Percentiles rank a stretch among this genome's conserved stretches.
These are phyloP conservation scores for Apiospora kogelbergensis DNA, from an alignment of 2,329 filamentous ascomycete genomes.

Conservation along the genomic window DNA sequence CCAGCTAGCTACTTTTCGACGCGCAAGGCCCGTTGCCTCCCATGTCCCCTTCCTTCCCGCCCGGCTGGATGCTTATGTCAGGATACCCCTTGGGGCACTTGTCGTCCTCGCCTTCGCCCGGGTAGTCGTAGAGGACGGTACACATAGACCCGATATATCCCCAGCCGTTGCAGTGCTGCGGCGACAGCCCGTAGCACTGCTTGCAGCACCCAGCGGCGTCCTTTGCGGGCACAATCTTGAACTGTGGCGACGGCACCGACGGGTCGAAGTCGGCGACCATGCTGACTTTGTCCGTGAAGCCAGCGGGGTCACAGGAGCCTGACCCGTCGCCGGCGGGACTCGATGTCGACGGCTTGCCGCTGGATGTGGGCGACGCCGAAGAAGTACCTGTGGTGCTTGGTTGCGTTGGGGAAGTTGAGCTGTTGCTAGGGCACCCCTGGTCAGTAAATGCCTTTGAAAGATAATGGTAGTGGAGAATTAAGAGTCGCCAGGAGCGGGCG, in stretches of 20 bases:
- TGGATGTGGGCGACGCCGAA: neutral
- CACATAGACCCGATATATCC: neutral
- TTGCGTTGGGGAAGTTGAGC: neutral
- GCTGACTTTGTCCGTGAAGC: neutral
- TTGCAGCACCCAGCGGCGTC: neutral
- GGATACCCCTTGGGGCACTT: slow-evolving; percentile 8
- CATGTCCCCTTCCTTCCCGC: neutral
- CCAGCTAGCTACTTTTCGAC: neutral
- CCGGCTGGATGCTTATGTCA: neutral
- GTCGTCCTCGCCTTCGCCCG: neutral
- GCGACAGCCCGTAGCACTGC: neutral
- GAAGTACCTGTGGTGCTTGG: neutral
- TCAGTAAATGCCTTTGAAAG: neutral
- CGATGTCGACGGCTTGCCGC: neutral
- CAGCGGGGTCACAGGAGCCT: neutral
- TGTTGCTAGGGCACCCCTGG: neutral
- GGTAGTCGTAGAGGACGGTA: neutral
- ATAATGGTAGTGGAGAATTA: neutral
- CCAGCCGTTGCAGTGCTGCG: slow-evolving; percentile 6
- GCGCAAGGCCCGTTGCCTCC: neutral
- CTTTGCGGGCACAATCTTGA: neutral
- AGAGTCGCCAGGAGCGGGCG: neutral
- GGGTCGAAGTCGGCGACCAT: neutral
- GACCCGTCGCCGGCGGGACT: neutral
- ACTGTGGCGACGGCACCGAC: neutral